These are phyloP conservation scores for Geotrichum histeridarum DNA, from an alignment of 1,139 yeast genomes.

Conservation along the genomic window DNA sequence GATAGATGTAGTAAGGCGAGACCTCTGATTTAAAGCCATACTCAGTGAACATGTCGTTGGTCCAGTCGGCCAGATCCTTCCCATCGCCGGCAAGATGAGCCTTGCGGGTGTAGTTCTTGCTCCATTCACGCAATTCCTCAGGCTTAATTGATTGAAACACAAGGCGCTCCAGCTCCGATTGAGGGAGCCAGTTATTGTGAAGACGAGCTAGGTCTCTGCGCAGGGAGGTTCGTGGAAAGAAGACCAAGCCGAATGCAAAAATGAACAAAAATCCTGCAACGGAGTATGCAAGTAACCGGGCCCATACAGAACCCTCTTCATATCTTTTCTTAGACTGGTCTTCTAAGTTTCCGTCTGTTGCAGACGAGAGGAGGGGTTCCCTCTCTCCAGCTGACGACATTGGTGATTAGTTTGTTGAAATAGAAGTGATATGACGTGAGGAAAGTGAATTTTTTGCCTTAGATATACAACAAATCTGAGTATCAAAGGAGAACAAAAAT, in stretches of 20 bases:
- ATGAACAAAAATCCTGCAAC: conserved; percentile 52
- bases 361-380: conserved; percentile 8
- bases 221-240: conserved; percentile 81
- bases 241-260: conserved; percentile 59
- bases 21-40: conserved; percentile 52
- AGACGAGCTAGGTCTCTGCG: conserved; percentile 76
- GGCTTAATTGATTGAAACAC: conserved; percentile 31
- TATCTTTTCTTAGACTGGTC: conserved; percentile 2
- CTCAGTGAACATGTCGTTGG: conserved; percentile 55
- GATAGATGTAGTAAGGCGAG: conserved; percentile 55
- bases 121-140: conserved; percentile 30
- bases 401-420: neutral
- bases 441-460: too few species aligned
- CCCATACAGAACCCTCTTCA: conserved; percentile 6
- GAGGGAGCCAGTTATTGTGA: conserved; percentile 40
- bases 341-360: neutral
- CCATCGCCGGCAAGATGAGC: conserved; percentile 75
- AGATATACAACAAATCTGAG: too few species aligned
- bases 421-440: too few species aligned
- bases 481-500: too few species aligned
- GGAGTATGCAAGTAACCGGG: conserved; percentile 50
- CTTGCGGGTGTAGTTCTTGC: conserved; percentile 47
- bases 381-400: conserved; percentile 1
- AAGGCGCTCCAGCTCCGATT: conserved; percentile 34
- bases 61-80: conserved; percentile 59